A percentile compares a stretch with the other conserved stretches of the same genome.
Conservation (phyloP, 75 land plant genomes). For the Isoetes taiwanensis region DNA sequence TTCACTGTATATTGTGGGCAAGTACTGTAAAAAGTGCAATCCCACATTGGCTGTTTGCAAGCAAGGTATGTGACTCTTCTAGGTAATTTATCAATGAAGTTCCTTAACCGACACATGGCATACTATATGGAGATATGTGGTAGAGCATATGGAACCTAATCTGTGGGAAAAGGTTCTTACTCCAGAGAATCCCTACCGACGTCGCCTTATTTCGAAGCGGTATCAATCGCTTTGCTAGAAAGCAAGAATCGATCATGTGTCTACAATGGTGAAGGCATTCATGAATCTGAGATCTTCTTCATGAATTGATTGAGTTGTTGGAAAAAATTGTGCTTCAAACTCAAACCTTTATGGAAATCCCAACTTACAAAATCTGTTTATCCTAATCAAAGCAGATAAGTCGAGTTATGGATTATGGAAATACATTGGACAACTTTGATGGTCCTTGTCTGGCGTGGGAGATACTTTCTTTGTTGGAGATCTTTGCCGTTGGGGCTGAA, state of each 20-base stretch:
- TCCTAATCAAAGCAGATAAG: too few relatives aligned
- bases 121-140: constrained; percentile 4
- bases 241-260: constrained; percentile 8
- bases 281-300: too few relatives aligned
- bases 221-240: constrained; percentile 4
- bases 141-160: neutral
- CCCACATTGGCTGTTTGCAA: constrained; percentile 1
- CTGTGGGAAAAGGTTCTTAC: neutral
- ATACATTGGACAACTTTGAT: too few relatives aligned
- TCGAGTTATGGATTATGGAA: too few relatives aligned
- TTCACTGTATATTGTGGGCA: neutral
- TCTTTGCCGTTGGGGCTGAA: too few relatives aligned
- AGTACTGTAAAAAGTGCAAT: neutral
- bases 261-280: too few relatives aligned
- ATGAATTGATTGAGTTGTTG: too few relatives aligned
- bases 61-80: neutral
- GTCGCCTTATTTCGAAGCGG: constrained; percentile 2
- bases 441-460: too few relatives aligned
- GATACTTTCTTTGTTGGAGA: too few relatives aligned
- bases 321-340: too few relatives aligned
- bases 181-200: neutral
- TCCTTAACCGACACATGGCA: neutral
- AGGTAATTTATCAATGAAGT: neutral
- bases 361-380: too few relatives aligned
- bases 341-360: too few relatives aligned